Conservation (phyloP, 179 eudicot species). For the Heliamphora pulchella region DNA sequence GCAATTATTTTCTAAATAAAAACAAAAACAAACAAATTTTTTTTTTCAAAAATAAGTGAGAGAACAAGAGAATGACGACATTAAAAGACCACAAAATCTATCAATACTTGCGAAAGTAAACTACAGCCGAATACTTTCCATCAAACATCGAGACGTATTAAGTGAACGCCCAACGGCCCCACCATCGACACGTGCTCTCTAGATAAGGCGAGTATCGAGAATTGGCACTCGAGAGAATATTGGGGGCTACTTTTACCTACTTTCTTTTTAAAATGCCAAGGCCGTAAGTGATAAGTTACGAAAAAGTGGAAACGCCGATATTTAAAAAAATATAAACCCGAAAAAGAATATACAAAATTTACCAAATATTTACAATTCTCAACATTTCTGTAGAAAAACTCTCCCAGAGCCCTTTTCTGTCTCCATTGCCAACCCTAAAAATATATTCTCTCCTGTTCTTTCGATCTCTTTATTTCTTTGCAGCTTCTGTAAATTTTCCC, state of each 20-base stretch:
- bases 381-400: constrained; percentile 17
- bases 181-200: no score
- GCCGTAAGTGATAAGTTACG: not conserved
- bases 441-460: not conserved
- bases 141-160: no score
- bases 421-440: constrained; percentile 21
- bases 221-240: not conserved
- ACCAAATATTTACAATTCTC: constrained; percentile 12
- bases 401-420: constrained; percentile 11
- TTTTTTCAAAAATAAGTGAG: no score
- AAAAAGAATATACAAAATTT: not conserved
- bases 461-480: constrained; percentile 14
- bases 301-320: constrained; percentile 9
- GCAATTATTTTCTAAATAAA: no score
- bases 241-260: not conserved
- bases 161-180: no score
- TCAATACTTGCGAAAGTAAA: not conserved
- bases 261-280: not conserved
- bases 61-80: not conserved
- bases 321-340: not conserved
- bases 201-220: not conserved
- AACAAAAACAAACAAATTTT: no score
- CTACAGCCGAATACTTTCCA: not conserved
- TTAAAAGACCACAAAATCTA: not conserved
- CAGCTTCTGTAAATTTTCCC: constrained; percentile 18